Conservation (phyloP, 805 yeast genomes). For the Candida pseudofarinosa region DNA sequence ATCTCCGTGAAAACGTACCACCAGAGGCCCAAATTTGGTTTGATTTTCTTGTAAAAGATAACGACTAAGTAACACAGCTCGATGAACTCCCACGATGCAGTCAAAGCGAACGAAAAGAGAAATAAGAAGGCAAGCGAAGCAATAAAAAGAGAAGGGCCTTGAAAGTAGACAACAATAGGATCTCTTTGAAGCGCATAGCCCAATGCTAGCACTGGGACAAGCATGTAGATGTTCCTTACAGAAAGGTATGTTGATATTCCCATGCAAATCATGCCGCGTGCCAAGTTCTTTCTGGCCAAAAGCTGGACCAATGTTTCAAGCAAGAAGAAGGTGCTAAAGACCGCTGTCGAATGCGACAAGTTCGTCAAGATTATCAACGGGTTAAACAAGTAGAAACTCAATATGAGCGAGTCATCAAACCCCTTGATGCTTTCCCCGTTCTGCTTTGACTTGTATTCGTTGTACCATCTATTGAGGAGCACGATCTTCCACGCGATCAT, state of each 20-base stretch:
- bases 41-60: conserved; percentile 60
- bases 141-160: conserved; percentile 17
- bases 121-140: conserved; percentile 18
- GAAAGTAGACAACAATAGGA: conserved; percentile 10
- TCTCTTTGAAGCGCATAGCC: conserved; percentile 12
- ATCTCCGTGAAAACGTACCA: conserved; percentile 97
- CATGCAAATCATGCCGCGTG: conserved; percentile 47
- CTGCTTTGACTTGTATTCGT: conserved; percentile 17
- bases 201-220: conserved; percentile 52
- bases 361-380: conserved; percentile 73
- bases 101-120: conserved; percentile 20
- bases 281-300: conserved; percentile 36
- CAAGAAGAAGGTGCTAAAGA: conserved; percentile 58
- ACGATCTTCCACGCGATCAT: conserved; percentile 53
- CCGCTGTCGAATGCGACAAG: conserved; percentile 62
- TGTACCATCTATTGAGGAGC: conserved; percentile 42
- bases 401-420: conserved; percentile 44
- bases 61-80: conserved; percentile 49
- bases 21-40: conserved; percentile 95
- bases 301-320: conserved; percentile 43
- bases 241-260: conserved; percentile 64
- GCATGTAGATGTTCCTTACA: conserved; percentile 55
- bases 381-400: conserved; percentile 68
- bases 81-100: conserved; percentile 25
- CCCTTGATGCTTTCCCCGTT: conserved; percentile 15